Evolutionary conservation across 2,329 filamentous ascomycete species (phyloP), one percentile per base, ranked within the genome.

Genomic region (Colletotrichum simmondsii): DNA sequence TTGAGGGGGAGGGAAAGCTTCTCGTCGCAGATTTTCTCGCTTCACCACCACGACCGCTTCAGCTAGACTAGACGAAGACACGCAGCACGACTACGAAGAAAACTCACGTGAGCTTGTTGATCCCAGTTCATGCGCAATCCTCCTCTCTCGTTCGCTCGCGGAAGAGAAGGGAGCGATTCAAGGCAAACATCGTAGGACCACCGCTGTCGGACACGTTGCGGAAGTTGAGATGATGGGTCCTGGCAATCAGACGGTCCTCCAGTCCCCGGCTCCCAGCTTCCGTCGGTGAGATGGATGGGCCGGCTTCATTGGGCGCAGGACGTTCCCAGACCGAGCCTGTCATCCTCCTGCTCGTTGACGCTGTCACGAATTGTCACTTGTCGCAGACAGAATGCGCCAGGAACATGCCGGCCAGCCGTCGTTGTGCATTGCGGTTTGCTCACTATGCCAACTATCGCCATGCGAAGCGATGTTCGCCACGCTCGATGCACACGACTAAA

Each of bases 21-120:
- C 53, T 66, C 53, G 68, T 66, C 57, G 28, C 71, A 71, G 71
- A 56, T 16, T 35, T 56, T 72, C 70, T 72, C 70, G 70, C 70
- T 72, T 70, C 46, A 65, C 24, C 26, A 35, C 42, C 61, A 59
- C 46, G 32, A 32, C 67, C 54, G 42, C 62, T 56, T 56, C 14
- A 56, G 14, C 54, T 61, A 32, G 32, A 68, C 60, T 37, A 52
- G 62, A 28, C 24, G n/a, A 58, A 54, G 37, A 16, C 14, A 19
- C 37, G 14, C 37, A 16, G 30, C 46, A 42, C 24, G 22, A 42
- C 12, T 46, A 52, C n/a, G 57, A 65, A 10, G 42, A 58, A 19
- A 16, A 24, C 30, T 63, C 30, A 52, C 22, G 42, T 59, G 59
- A 64, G 32, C 14, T 8, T 19, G n/a, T 11, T 11, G 26, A 28